These are phyloP conservation scores for Westerdykella aurantiaca DNA, from an alignment of 2,329 filamentous ascomycete genomes.

Conservation along the genomic window DNA sequence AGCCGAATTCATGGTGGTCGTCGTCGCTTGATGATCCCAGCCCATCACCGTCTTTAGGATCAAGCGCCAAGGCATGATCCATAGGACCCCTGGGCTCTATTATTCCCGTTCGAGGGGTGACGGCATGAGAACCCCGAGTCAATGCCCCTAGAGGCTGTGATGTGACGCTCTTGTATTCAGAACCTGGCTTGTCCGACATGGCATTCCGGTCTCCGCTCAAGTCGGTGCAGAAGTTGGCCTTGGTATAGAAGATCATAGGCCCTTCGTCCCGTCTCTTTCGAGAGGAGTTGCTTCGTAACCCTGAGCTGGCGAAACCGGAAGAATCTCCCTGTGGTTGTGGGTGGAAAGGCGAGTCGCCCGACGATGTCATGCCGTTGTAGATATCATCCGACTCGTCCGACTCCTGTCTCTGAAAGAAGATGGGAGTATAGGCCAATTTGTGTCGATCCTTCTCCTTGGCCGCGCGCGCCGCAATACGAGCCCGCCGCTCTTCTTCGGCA, in stretches of 20 bases:
- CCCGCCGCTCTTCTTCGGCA: slow-evolving; percentile 13
- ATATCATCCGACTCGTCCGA: slow-evolving; percentile 37
- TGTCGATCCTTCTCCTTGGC: slow-evolving; percentile 23
- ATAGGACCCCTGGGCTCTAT: slow-evolving; percentile 22
- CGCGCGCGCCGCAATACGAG: slow-evolving; percentile 13
- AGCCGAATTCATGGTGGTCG: slow-evolving; percentile 35
- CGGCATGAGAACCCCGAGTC: neutral
- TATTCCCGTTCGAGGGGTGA: slow-evolving; percentile 16
- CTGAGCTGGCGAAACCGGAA: slow-evolving; percentile 43
- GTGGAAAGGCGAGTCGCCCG: slow-evolving; percentile 24
- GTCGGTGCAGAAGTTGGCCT: slow-evolving; percentile 74
- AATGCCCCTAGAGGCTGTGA: slow-evolving; percentile 28
- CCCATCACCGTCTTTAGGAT: slow-evolving; percentile 27
- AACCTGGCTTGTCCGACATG: slow-evolving; percentile 12
- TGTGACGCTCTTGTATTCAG: slow-evolving; percentile 27
- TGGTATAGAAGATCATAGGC: slow-evolving; percentile 77
- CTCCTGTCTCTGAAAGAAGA: slow-evolving; percentile 44
- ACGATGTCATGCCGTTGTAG: slow-evolving; percentile 27
- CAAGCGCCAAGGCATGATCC: slow-evolving; percentile 18
- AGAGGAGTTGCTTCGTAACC: slow-evolving; percentile 40
- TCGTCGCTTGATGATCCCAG: slow-evolving; percentile 17
- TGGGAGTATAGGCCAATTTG: slow-evolving; percentile 42
- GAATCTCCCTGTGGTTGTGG: slow-evolving; percentile 32
- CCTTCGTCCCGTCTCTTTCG: slow-evolving; percentile 59
- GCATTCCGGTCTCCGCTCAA: slow-evolving; percentile 57